These are phyloP conservation scores for Blumeriella jaapii DNA, from an alignment of 2,329 filamentous ascomycete genomes.

Conservation along the genomic window DNA sequence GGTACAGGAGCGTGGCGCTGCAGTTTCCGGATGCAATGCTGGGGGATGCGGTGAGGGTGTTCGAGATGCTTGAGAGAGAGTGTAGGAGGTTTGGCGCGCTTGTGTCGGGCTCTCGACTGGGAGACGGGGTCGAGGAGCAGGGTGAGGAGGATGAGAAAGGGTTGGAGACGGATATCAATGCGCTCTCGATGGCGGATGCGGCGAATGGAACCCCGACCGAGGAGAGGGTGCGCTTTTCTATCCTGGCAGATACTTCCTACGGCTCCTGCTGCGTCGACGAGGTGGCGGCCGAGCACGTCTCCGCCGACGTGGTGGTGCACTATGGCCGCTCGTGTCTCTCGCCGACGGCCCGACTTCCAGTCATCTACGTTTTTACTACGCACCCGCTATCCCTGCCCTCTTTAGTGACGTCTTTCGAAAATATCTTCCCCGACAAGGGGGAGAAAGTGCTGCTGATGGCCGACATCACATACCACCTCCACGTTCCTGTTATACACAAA, in stretches of 20 bases:
- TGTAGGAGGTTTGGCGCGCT: no score
- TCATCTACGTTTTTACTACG: conserved; percentile 81
- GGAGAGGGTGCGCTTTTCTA: conserved; percentile 49
- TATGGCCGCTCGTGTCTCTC: conserved; percentile 90
- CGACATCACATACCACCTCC: conserved; percentile 75
- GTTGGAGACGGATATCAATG: conserved; percentile 15
- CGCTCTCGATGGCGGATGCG: conserved; percentile 4
- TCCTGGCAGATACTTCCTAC: conserved; percentile 92
- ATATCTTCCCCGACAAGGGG: conserved; percentile 48
- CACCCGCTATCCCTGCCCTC: conserved; percentile 53
- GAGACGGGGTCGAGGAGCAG: conserved; percentile 1
- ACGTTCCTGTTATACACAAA: conserved; percentile 49
- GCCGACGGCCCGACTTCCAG: conserved; percentile 74
- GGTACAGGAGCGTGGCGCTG: conserved; percentile 71
- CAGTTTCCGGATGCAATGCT: conserved; percentile 96
- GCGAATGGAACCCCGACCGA: no score
- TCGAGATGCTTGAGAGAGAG: conserved; percentile 48
- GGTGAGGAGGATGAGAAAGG: conserved; percentile 8
- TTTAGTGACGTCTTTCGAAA: conserved; percentile 47
- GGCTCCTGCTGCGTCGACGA: conserved; percentile 96
- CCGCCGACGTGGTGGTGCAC: conserved; percentile 85
- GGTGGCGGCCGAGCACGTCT: conserved; percentile 85
- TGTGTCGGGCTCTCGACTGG: no score
- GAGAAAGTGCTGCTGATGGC: conserved; percentile 71
- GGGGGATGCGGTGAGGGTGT: conserved; percentile 70